Percentiles rank a stretch among this genome's conserved stretches.
These are phyloP conservation scores for Xylogone sp. DNA, from an alignment of 2,329 filamentous ascomycete species.

Conservation along the genomic window DNA sequence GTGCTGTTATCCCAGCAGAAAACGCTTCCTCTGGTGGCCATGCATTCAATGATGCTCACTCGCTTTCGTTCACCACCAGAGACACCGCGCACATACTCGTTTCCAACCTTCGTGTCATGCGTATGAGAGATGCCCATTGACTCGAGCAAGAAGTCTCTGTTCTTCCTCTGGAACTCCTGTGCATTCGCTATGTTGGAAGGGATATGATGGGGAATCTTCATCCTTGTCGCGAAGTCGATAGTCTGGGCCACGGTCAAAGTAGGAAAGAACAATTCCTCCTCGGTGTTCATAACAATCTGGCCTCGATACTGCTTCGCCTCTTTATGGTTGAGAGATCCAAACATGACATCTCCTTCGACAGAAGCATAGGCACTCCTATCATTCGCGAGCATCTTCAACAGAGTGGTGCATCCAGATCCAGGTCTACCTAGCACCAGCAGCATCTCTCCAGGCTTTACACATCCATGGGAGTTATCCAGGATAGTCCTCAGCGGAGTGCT, in stretches of 20 bases:
- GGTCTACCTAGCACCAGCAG: slow-evolving; percentile 65
- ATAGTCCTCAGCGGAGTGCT: slow-evolving; percentile 59
- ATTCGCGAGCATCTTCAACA: slow-evolving; percentile 68
- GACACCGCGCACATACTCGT: slow-evolving; percentile 58
- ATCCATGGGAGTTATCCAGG: slow-evolving; percentile 61
- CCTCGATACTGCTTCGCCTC: slow-evolving; percentile 45
- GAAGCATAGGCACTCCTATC: slow-evolving; percentile 54
- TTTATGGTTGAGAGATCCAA: slow-evolving; percentile 40
- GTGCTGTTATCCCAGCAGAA: slow-evolving; percentile 68
- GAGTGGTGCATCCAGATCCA: slow-evolving; percentile 66
- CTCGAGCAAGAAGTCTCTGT: slow-evolving; percentile 23
- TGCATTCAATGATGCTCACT: slow-evolving; percentile 53
- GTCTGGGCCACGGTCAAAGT: slow-evolving; percentile 47
- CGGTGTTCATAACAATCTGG: slow-evolving; percentile 54
- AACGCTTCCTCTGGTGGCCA: slow-evolving; percentile 34
- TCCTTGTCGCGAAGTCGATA: slow-evolving; percentile 50
- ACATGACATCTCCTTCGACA: slow-evolving; percentile 56
- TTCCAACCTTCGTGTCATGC: slow-evolving; percentile 48
- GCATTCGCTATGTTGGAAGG: slow-evolving; percentile 38
- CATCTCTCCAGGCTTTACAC: slow-evolving; percentile 71
- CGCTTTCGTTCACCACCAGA: slow-evolving; percentile 59
- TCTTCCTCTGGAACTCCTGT: slow-evolving; percentile 41
- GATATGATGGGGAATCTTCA: slow-evolving; percentile 48
- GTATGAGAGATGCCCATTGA: slow-evolving; percentile 48
- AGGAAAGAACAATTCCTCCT: slow-evolving; percentile 49